Conservation (phyloP, 441 rosid genomes). For the Populus hybrid region DNA sequence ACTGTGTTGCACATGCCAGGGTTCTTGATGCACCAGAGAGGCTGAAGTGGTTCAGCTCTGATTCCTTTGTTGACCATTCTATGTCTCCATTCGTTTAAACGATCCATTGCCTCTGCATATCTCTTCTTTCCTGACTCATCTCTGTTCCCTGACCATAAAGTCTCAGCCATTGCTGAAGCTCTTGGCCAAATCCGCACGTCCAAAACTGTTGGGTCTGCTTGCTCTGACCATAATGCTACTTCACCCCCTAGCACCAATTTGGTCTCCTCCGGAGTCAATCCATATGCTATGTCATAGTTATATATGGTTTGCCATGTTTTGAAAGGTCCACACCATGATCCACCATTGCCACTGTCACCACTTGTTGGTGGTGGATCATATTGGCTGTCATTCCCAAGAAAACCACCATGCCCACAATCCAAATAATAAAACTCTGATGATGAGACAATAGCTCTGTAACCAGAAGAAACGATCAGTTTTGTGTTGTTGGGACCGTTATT, state of each 20-base stretch:
- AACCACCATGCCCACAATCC: slow-evolving; percentile 84
- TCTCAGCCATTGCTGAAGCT: slow-evolving; percentile 75
- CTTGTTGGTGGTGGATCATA: slow-evolving; percentile 41
- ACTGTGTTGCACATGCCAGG: slow-evolving; percentile 80
- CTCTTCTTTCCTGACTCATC: slow-evolving; percentile 61
- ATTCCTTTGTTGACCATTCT: slow-evolving; percentile 84
- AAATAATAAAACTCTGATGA: slow-evolving; percentile 79
- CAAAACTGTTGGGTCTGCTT: slow-evolving; percentile 63
- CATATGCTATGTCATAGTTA: slow-evolving; percentile 69
- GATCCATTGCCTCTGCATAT: slow-evolving; percentile 63
- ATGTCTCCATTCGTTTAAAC: slow-evolving; percentile 74
- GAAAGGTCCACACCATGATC: slow-evolving; percentile 83
- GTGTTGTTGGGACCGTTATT: slow-evolving; percentile 65
- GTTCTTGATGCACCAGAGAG: slow-evolving; percentile 75
- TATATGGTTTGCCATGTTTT: slow-evolving; percentile 88
- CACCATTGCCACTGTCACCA: slow-evolving; percentile 26
- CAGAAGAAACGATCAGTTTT: slow-evolving; percentile 56
- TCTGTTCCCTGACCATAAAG: slow-evolving; percentile 76
- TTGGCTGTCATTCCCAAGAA: slow-evolving; percentile 68
- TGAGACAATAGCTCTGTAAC: slow-evolving; percentile 72
- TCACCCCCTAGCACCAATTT: slow-evolving; percentile 79
- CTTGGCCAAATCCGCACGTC: slow-evolving; percentile 80
- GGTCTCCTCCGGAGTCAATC: slow-evolving; percentile 61
- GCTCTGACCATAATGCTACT: slow-evolving; percentile 91
- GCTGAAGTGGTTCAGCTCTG: slow-evolving; percentile 78